phyloP scores from a whole-genome alignment of 164 flowering plant genomes.

The Hamamelis virginiana region DNA sequence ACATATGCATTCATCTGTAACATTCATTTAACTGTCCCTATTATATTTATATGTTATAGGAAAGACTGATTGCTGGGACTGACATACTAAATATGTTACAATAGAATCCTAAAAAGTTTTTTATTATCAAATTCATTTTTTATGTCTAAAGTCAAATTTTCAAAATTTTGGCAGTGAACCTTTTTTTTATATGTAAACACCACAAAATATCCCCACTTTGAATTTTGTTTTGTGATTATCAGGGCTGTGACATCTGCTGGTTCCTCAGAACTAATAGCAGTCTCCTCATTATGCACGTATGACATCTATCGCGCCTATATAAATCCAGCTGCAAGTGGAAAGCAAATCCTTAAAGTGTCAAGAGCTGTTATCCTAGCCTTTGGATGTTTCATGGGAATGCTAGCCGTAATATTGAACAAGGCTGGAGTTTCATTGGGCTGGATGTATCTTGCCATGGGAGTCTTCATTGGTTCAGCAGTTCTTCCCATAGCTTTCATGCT shows the following conservation, averaged over 20 bases:
- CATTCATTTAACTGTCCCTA: too few relatives aligned
- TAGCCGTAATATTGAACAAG: slow-evolving; percentile 84
- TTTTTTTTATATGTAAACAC: neutral
- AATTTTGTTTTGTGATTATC: slow-evolving; percentile 12
- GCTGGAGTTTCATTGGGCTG: slow-evolving; percentile 93
- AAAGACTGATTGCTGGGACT: too few relatives aligned
- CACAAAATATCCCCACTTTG: neutral
- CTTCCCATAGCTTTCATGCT: slow-evolving; percentile 93
- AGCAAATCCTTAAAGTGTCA: slow-evolving; percentile 78
- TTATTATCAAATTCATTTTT: too few relatives aligned
- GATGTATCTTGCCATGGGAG: slow-evolving; percentile 99
- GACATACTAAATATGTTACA: too few relatives aligned
- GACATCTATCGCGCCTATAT: slow-evolving; percentile 92
- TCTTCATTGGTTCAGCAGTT: slow-evolving; percentile 85
- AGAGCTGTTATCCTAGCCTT: slow-evolving; percentile 65
- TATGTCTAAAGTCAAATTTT: neutral
- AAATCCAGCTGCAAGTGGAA: slow-evolving; percentile 81
- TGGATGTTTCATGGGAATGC: slow-evolving; percentile 92
- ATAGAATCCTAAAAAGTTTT: too few relatives aligned
- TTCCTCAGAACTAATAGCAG: slow-evolving; percentile 91
- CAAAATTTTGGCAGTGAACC: neutral
- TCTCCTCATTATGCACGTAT: slow-evolving; percentile 91
- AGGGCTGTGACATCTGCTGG: slow-evolving; percentile 99
- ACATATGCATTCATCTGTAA: too few relatives aligned
- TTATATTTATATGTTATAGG: too few relatives aligned